Evolutionary conservation across 1,139 yeast genomes (phyloP), one percentile per base, ranked within the genome.

Genomic region (Candida sp.): DNA sequence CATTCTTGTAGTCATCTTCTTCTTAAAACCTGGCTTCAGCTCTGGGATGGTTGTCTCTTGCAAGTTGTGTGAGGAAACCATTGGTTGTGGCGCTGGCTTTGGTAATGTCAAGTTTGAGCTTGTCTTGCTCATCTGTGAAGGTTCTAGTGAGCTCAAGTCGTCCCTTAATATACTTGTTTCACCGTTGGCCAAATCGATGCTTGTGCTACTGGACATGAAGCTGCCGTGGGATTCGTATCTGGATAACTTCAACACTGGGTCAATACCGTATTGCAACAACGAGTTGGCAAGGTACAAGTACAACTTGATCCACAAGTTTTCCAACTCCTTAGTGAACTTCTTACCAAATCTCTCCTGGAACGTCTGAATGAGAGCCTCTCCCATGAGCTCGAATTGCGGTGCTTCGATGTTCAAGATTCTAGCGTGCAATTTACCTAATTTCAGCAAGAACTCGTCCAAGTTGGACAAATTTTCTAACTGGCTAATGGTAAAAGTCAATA

Each of bases 391-490:
- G 62, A 86, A 90, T 65, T 86, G 87, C 6, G 80, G 78, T 0
- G 90, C 84, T 57, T 87, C 92, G 46, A 89, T 87, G 11, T 90
- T 91, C 56, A 90, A 73, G 47, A 90, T 85, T 55, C 96, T 73
- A 3, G 91, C 74, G 65, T 90, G 96, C 50, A 91, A 75, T 65
- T 88, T 88, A 2, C 94, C 96, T 57, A 90, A 70, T 46, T 81
- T 80, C 47, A 74, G 75, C 47, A 90, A 70, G 54, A 85, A 86
- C 44, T 80, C 88, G 60, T 88, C 86, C 59, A 89, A 72, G 34
- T 58, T 60, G 23, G 65, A 49, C 56, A 75, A 65, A 58, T 73
- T 70, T 54, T 72, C 81, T 55, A 73, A 65, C 55, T 74, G 78
- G 25, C 78, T 68, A 49, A 86, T 78, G 5, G 88, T 86, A 48